Base-by-base conservation (phyloP, 192 early-diverging fungal genomes). In the Coemansia sp. region DNA sequence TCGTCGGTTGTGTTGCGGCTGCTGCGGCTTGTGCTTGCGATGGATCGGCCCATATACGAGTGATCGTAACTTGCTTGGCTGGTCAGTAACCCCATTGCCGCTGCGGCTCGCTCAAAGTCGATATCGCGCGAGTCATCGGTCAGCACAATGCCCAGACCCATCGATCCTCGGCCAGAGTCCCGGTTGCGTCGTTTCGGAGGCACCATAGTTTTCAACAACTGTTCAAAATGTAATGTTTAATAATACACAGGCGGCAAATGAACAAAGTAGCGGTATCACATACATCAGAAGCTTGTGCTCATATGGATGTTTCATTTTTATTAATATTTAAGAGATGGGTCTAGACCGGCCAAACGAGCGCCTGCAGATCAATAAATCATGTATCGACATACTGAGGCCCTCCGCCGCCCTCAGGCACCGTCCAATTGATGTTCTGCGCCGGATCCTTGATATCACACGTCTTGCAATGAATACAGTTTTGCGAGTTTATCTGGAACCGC, bases 361-460 rank as follows among this genome's bases (percentile, higher is more conserved):
- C n/a, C 50, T 9, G 50, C 50, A 4, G 50, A 51, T 51, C 38
- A 59, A 47, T 9, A 39, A 66, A 3, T 63, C 82, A 90, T 15
- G 88, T 89, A 66, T 85, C 78, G 37, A 80, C 76, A 69, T 92
- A 92, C 60, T 89, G 88, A 29, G 93, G 93, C 54, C 93, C 92
- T 56, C 87, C 90, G 39, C 91, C 92, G 49, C 92, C 92, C 64
- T 94, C 90, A 12, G 97, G 95, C 17, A 94, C 93, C 15, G 91
- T 91, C 97, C 97, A 99, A 77, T 98, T 90, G 81, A 99, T 98
- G 77, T 99, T 97, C 81, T 99, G 97, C 35, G 91, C 89, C 21
- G 95, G 95, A 75, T 99, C 97, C 79, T 99, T 99, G 73, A 99
- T 99, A 74, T 99, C 95, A 67, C 97, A 99, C 0, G 97, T 99